phyloP scores from a whole-genome alignment of 2,329 filamentous ascomycete genomes.

The Laburnicola sp. region DNA sequence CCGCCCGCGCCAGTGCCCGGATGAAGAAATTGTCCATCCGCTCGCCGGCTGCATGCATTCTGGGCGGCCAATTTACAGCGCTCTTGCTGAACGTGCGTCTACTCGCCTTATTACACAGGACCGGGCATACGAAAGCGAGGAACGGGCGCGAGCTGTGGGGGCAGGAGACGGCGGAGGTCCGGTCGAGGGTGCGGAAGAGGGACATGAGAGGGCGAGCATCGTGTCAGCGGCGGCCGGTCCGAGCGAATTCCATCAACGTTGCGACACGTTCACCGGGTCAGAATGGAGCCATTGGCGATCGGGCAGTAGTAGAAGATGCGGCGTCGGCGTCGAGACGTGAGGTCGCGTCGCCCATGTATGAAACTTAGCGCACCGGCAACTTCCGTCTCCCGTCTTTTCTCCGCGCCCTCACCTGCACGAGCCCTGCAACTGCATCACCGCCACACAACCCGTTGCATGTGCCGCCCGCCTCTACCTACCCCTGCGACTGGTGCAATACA shows the following conservation, averaged over 20 bases:
- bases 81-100: conserved; percentile 27
- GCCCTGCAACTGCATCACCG: neutral
- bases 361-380: conserved; percentile 18
- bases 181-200: conserved; percentile 59
- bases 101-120: neutral
- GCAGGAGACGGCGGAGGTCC: conserved; percentile 55
- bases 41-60: conserved; percentile 25
- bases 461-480: neutral
- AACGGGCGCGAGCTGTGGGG: conserved; percentile 40
- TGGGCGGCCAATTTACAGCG: conserved; percentile 18
- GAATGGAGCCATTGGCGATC: conserved; percentile 22
- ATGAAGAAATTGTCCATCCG: conserved; percentile 58
- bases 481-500: neutral
- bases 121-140: conserved; percentile 41
- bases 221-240: conserved; percentile 47
- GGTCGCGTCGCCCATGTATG: conserved; percentile 10
- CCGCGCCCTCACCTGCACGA: conserved; percentile 36
- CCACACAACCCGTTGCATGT: neutral
- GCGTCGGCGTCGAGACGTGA: conserved; percentile 6
- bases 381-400: conserved; percentile 40
- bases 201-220: conserved; percentile 68
- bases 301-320: neutral
- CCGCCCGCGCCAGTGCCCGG: conserved; percentile 56
- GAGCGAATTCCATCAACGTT: conserved; percentile 21
- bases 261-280: conserved; percentile 13